These are phyloP conservation scores for Nannochloris sp. DNA, from an alignment of 139 green algal genomes.

Conservation along the genomic window DNA sequence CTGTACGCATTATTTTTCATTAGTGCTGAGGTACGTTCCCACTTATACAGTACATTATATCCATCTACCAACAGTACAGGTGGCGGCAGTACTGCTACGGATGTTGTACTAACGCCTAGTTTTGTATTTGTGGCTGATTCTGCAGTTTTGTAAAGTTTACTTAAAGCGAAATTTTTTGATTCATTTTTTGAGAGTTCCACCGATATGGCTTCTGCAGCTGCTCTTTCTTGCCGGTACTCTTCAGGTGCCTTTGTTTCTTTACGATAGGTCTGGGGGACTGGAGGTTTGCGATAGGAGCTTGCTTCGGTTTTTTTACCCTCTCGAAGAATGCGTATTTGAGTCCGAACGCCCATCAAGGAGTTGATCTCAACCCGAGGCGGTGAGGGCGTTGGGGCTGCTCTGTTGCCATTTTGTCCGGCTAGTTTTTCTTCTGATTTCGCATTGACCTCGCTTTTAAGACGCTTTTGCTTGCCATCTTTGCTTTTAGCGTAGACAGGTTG, in stretches of 20 bases:
- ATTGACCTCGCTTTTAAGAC: neutral
- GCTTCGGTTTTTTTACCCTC: neutral
- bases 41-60: conserved; percentile 38
- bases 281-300: neutral
- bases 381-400: neutral
- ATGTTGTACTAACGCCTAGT: too few relatives aligned
- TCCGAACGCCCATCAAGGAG: neutral
- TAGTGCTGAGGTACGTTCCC: neutral
- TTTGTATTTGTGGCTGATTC: too few relatives aligned
- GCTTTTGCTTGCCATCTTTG: too few relatives aligned
- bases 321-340: neutral
- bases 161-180: conserved; percentile 7
- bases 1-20: neutral
- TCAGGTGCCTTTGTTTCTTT: conserved; percentile 6
- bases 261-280: conserved; percentile 7
- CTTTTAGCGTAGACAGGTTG: too few relatives aligned
- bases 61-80: conserved; percentile 42
- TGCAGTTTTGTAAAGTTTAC: conserved; percentile 8
- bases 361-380: conserved; percentile 1
- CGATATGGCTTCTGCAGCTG: neutral
- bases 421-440: too few relatives aligned
- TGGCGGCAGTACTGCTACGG: too few relatives aligned
- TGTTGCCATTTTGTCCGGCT: too few relatives aligned
- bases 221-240: conserved; percentile 7
- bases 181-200: neutral